Percentiles rank a stretch among this genome's conserved stretches.
Conservation (phyloP, 139 green algal species). For the Ettlia oleoabundans region DNA sequence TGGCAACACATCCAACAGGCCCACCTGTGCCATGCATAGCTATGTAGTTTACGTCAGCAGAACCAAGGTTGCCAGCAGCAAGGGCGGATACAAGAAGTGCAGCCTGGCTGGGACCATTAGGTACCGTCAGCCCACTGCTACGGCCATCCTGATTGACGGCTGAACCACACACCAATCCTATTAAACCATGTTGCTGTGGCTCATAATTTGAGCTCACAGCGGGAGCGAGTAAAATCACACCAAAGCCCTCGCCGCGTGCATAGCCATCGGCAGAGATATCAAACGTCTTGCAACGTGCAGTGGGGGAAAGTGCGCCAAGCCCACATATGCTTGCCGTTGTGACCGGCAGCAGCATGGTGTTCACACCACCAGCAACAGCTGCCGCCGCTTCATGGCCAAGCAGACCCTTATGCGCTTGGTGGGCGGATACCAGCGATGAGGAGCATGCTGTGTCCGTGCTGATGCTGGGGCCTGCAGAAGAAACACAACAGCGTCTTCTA, state of each 20-base stretch:
- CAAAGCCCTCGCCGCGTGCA: conserved; percentile 50
- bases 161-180: conserved; percentile 35
- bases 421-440: conserved; percentile 76
- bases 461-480: not conserved
- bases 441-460: conserved; percentile 82
- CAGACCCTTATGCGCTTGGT: conserved; percentile 57
- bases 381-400: not conserved
- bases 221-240: not conserved
- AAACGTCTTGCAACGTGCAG: conserved; percentile 61
- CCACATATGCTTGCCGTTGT: conserved; percentile 43
- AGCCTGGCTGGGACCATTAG: conserved; percentile 60
- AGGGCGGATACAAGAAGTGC: conserved; percentile 48
- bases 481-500: not conserved
- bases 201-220: not conserved
- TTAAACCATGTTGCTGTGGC: not conserved
- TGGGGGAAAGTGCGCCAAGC: conserved; percentile 15
- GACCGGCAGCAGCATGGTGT: conserved; percentile 29
- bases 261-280: conserved; percentile 59
- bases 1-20: no score
- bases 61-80: not conserved
- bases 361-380: conserved; percentile 47
- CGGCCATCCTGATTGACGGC: conserved; percentile 62
- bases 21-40: conserved; percentile 69
- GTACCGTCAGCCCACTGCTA: conserved; percentile 56
- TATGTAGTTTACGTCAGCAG: conserved; percentile 26